Evolutionary conservation across 352 stramenopile genomes (phyloP), one percentile per base, ranked within the genome.

Genomic region (Globisporangium sylvaticum): DNA sequence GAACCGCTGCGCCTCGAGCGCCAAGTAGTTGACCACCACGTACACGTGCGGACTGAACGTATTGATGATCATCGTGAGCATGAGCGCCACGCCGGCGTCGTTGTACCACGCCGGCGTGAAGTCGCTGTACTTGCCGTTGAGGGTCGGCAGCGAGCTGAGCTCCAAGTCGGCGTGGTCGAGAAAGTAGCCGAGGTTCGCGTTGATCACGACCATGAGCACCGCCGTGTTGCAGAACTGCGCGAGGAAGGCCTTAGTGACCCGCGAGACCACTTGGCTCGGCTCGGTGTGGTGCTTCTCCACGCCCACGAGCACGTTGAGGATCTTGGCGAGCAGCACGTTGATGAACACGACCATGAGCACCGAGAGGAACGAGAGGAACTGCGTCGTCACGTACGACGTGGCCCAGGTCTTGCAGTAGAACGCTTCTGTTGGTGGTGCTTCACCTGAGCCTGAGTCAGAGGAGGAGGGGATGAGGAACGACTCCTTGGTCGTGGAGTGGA

Each of bases 21-120:
- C 34, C 1, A 89, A 10, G 67, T 88, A 95, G 52, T 79, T 77
- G 39, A 84, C 65, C 15, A 95, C 58, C 18, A 87, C 74, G 66
- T 81, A 89, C 4, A 82, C 64, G 62, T 95, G 87, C 0, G 79
- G 84, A 63, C 78, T 89, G 58, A 91, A 79, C 22, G 80, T 86
- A 66, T 95, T 95, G 65, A 92, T 73, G 62, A 95, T 79, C 82
- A 92, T 91, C 32, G 87, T 92, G 55, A 95, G 80, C 73, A 93
- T 91, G 63, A 95, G 80, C 39, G 84, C 73, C 9, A 92, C 79
- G 12, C 87, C 87, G 4, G 93, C 83, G 61, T 95, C 87, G 42
- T 82, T 79, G 74, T 92, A 95, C 87, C 87, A 95, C 4, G 63
- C 69, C 2, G 83, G 77, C 27, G 84, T 82, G 64, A 95, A 95